These are phyloP conservation scores for Abortiporus biennis DNA, from an alignment of 1,284 basidiomycete genomes.

Conservation along the genomic window DNA sequence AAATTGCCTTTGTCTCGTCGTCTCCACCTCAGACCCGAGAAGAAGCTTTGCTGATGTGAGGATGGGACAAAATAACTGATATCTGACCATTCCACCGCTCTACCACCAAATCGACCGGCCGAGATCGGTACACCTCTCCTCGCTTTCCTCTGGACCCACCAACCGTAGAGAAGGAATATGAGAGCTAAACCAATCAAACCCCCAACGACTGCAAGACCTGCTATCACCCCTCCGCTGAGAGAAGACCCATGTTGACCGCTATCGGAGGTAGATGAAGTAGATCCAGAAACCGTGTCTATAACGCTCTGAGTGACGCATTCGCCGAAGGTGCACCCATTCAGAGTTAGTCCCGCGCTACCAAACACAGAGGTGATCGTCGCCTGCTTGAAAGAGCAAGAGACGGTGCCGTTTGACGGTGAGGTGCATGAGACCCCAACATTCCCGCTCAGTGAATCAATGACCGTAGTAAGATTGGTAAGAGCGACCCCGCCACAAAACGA, in stretches of 20 bases:
- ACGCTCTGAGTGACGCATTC: slow-evolving; percentile 82
- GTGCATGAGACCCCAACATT: slow-evolving; percentile 65
- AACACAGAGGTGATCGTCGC: slow-evolving; percentile 59
- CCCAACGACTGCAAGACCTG: slow-evolving; percentile 80
- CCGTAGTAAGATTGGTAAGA: slow-evolving; percentile 43
- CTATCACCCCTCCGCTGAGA: slow-evolving; percentile 79
- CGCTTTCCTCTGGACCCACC: slow-evolving; percentile 55
- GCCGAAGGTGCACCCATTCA: slow-evolving; percentile 73
- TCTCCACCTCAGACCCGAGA: slow-evolving; percentile 4
- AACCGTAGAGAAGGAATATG: slow-evolving; percentile 53
- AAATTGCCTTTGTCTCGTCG: slow-evolving; percentile 5
- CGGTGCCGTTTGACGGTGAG: slow-evolving; percentile 37
- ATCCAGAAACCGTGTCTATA: slow-evolving; percentile 44
- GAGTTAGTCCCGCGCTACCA: slow-evolving; percentile 60
- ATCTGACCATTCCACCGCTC: slow-evolving; percentile 64
- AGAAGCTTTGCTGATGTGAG: not conserved
- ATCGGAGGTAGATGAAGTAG: slow-evolving; percentile 24
- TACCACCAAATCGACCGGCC: slow-evolving; percentile 36
- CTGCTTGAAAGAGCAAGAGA: slow-evolving; percentile 76
- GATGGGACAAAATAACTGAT: slow-evolving; percentile 59
- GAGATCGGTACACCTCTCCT: slow-evolving; percentile 34
- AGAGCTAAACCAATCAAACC: slow-evolving; percentile 55
- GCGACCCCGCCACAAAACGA: slow-evolving; percentile 65
- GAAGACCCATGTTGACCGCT: slow-evolving; percentile 24
- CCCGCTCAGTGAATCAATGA: slow-evolving; percentile 56